phyloP scores from a whole-genome alignment of 192 early-diverging fungal genomes.

The Thoreauomyces humboldtii region DNA sequence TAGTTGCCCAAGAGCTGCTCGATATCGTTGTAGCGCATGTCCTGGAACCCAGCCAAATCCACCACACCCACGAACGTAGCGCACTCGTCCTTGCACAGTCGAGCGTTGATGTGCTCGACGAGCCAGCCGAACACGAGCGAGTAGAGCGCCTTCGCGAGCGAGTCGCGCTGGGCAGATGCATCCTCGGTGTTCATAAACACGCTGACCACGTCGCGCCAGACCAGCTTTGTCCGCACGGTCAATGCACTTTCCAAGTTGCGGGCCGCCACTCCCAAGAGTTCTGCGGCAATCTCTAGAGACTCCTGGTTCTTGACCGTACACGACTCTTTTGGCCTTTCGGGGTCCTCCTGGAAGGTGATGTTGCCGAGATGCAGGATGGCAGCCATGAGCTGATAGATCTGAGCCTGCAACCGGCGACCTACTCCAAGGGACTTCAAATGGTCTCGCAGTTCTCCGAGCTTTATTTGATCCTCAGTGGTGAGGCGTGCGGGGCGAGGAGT shows the following conservation, averaged over 20 bases:
- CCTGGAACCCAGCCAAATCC: constrained; percentile 75
- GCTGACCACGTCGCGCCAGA: constrained; percentile 82
- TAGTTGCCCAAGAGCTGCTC: constrained; percentile 53
- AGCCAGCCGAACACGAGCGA: constrained; percentile 85
- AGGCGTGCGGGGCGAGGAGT: constrained; percentile 25
- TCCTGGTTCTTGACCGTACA: constrained; percentile 76
- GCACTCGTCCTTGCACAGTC: constrained; percentile 69
- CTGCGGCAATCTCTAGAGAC: constrained; percentile 66
- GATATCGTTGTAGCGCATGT: constrained; percentile 30
- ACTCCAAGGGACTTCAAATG: constrained; percentile 78
- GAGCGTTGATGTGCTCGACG: constrained; percentile 87
- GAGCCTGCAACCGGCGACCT: constrained; percentile 63
- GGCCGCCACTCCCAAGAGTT: constrained; percentile 75
- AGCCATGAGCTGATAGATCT: constrained; percentile 80
- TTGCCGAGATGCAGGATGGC: constrained; percentile 92
- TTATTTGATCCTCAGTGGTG: constrained; percentile 49
- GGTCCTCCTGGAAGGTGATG: constrained; percentile 74
- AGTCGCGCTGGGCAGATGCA: constrained; percentile 77
- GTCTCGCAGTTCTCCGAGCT: constrained; percentile 69
- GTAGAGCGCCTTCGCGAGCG: constrained; percentile 80
- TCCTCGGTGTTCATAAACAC: constrained; percentile 81
- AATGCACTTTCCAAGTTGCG: constrained; percentile 69
- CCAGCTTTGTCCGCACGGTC: constrained; percentile 78
- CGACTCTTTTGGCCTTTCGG: constrained; percentile 65
- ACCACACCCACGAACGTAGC: constrained; percentile 84